Evolutionary conservation across 2,329 filamentous ascomycete genomes (phyloP).

Genomic region (Neospermospora avenae): DNA sequence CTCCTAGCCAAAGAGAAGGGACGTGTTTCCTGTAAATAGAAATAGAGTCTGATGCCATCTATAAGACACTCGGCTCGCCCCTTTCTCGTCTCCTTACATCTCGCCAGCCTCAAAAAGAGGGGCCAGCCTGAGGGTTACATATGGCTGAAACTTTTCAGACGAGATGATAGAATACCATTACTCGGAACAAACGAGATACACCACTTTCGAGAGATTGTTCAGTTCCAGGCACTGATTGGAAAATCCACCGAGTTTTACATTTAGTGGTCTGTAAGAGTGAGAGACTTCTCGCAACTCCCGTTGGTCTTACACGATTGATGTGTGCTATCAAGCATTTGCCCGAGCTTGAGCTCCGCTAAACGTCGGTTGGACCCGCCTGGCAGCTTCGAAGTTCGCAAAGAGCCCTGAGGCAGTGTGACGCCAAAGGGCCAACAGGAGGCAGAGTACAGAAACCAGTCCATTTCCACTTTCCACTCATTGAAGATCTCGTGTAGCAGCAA

Average conservation of each 20-base stretch:
- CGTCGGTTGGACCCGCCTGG: background rate
- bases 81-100: slow-evolving; percentile 12
- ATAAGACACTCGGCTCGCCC: slow-evolving; percentile 16
- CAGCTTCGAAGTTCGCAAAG: slow-evolving; percentile 3
- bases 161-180: background rate
- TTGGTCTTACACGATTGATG: too few relatives aligned
- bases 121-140: background rate
- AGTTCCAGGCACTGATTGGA: slow-evolving; percentile 19
- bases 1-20: background rate
- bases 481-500: slow-evolving; percentile 23
- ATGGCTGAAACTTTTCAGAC: background rate
- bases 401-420: background rate
- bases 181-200: too few relatives aligned
- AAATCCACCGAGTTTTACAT: background rate
- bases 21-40: slow-evolving; percentile 21
- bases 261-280: slow-evolving; percentile 11
- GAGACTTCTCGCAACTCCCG: background rate
- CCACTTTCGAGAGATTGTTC: slow-evolving; percentile 6
- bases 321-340: background rate
- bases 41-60: slow-evolving; percentile 20
- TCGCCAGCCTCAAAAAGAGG: slow-evolving; percentile 5
- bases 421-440: background rate
- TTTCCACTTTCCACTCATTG: slow-evolving; percentile 15
- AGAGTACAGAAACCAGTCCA: background rate
- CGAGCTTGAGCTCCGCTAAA: background rate